These are phyloP conservation scores for Fusarium stilboides DNA, from an alignment of 2,329 filamentous ascomycete species.

Conservation along the genomic window DNA sequence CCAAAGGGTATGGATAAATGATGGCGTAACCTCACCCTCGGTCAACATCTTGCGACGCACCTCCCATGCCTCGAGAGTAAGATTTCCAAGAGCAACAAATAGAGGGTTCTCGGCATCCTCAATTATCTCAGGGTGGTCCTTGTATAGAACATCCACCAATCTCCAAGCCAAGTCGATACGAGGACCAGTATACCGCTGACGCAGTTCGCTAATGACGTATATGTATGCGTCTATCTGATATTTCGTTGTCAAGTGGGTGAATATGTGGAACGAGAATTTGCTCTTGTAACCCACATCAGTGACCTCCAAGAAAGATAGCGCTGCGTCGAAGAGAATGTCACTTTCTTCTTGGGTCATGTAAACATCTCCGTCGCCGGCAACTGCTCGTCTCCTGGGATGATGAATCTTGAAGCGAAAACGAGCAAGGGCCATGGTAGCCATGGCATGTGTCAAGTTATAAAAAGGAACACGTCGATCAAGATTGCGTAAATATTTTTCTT, in stretches of 20 bases:
- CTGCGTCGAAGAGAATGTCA: constrained; percentile 48
- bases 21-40: neutral
- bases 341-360: constrained; percentile 41
- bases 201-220: constrained; percentile 53
- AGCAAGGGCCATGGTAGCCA: constrained; percentile 47
- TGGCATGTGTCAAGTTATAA: constrained; percentile 41
- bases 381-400: constrained; percentile 46
- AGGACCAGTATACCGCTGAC: constrained; percentile 30
- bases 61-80: constrained; percentile 47
- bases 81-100: constrained; percentile 24
- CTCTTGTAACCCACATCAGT: constrained; percentile 41
- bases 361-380: neutral
- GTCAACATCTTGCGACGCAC: constrained; percentile 17
- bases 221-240: constrained; percentile 52
- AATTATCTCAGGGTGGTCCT: constrained; percentile 40
- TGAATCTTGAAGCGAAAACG: constrained; percentile 51
- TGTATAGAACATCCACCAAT: constrained; percentile 47
- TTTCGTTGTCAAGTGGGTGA: constrained; percentile 49
- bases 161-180: constrained; percentile 49
- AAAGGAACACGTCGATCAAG: constrained; percentile 51
- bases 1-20: constrained; percentile 30
- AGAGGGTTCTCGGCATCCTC: constrained; percentile 9
- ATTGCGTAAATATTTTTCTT: constrained; percentile 39
- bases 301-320: constrained; percentile 46
- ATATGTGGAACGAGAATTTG: constrained; percentile 50